A percentile compares a stretch with the other conserved stretches of the same genome.
Conservation (phyloP, 805 yeast genomes). For the Ogataea trehalophila region DNA sequence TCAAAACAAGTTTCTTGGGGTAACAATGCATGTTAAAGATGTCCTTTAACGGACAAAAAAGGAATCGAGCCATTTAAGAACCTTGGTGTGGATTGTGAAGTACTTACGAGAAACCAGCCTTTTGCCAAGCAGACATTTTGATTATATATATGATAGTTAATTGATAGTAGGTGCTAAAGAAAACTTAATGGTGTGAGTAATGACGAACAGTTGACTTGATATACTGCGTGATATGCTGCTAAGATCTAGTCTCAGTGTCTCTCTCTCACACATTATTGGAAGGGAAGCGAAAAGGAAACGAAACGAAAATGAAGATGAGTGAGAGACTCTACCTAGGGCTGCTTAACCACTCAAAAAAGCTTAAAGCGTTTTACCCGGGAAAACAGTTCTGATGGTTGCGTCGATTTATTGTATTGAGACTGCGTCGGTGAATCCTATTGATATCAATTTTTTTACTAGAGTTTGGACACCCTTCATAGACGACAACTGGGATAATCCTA, state of each 20-base stretch:
- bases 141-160: neutral
- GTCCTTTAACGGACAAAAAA: neutral
- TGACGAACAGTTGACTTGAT: neutral
- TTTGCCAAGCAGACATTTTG: constrained; percentile 56
- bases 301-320: no score
- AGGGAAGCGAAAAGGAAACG: neutral
- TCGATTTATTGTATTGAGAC: no score
- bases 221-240: neutral
- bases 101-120: constrained; percentile 60
- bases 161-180: neutral
- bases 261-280: neutral
- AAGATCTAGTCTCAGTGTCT: no score
- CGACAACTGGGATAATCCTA: no score
- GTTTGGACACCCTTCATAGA: no score
- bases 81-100: neutral
- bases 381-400: no score
- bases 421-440: no score
- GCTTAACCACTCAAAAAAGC: no score
- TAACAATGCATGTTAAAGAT: neutral
- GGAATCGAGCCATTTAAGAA: neutral
- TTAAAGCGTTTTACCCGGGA: no score
- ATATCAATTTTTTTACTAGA: no score
- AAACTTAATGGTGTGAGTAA: neutral
- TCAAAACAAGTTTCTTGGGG: neutral
- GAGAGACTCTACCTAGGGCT: no score